Evolutionary conservation across 1,139 yeast genomes (phyloP).

Genomic region (Taphrina pruni): DNA sequence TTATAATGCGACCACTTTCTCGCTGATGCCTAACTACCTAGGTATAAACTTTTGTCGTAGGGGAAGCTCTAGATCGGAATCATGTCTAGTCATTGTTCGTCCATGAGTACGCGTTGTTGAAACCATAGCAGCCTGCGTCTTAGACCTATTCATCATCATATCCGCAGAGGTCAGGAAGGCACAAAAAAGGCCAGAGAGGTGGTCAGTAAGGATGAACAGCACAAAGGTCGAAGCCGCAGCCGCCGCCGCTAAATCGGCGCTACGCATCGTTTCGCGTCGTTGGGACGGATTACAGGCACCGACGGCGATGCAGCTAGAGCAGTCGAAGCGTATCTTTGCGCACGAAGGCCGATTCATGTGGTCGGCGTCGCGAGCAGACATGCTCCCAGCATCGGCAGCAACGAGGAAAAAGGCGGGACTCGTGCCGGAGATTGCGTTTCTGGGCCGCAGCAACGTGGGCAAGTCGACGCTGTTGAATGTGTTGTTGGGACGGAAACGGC

Average conservation of each 20-base stretch:
- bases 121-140: too few relatives aligned
- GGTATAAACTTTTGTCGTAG: too few relatives aligned
- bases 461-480: slow-evolving; percentile 32
- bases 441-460: slow-evolving; percentile 38
- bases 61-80: too few relatives aligned
- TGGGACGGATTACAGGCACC: slow-evolving; percentile 27
- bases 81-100: too few relatives aligned
- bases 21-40: too few relatives aligned
- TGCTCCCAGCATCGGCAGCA: background rate
- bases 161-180: too few relatives aligned
- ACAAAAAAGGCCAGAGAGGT: too few relatives aligned
- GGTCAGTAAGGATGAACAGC: background rate
- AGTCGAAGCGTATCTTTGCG: slow-evolving; percentile 7
- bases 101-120: too few relatives aligned
- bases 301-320: background rate
- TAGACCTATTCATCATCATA: too few relatives aligned
- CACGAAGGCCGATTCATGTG: slow-evolving; percentile 24
- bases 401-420: too few relatives aligned
- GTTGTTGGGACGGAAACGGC: slow-evolving; percentile 19
- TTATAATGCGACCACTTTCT: too few relatives aligned
- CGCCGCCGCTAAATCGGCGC: background rate
- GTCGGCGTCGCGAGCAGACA: background rate
- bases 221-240: background rate
- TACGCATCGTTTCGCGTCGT: slow-evolving; percentile 14
- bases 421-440: slow-evolving; percentile 34